Evolutionary conservation across 148 eudicot genomes (phyloP).

Genomic region (Diospyros lotus): DNA sequence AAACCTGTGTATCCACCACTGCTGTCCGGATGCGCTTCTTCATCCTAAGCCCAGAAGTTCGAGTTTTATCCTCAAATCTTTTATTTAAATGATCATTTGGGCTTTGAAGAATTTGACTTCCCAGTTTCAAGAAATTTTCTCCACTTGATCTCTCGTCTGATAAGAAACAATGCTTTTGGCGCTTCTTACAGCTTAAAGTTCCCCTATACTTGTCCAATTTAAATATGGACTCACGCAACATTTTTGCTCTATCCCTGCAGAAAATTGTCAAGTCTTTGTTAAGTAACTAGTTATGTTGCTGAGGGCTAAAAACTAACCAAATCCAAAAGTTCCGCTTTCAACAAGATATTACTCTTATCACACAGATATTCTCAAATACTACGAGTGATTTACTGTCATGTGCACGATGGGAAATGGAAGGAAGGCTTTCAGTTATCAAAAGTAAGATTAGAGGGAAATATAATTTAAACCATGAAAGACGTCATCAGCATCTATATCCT

Average conservation of each 20-base stretch:
- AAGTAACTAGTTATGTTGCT: too few relatives aligned
- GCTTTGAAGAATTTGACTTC: conserved; percentile 33
- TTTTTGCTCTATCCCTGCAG: conserved; percentile 38
- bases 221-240: conserved; percentile 32
- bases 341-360: too few relatives aligned
- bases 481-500: too few relatives aligned
- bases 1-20: conserved; percentile 34
- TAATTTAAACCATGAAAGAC: too few relatives aligned
- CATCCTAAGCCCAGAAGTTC: conserved; percentile 18
- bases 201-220: conserved; percentile 38
- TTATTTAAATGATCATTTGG: conserved; percentile 31
- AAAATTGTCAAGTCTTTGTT: background rate
- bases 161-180: conserved; percentile 33
- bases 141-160: conserved; percentile 36
- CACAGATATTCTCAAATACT: too few relatives aligned
- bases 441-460: too few relatives aligned
- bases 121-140: conserved; percentile 31
- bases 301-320: too few relatives aligned
- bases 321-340: too few relatives aligned
- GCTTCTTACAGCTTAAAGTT: conserved; percentile 32
- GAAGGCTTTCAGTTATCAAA: too few relatives aligned
- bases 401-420: too few relatives aligned
- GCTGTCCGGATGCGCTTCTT: conserved; percentile 47
- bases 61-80: conserved; percentile 34
- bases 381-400: too few relatives aligned